These are phyloP conservation scores for Sordariomycetes sp. DNA, from an alignment of 2,329 filamentous ascomycete species.

Conservation along the genomic window DNA sequence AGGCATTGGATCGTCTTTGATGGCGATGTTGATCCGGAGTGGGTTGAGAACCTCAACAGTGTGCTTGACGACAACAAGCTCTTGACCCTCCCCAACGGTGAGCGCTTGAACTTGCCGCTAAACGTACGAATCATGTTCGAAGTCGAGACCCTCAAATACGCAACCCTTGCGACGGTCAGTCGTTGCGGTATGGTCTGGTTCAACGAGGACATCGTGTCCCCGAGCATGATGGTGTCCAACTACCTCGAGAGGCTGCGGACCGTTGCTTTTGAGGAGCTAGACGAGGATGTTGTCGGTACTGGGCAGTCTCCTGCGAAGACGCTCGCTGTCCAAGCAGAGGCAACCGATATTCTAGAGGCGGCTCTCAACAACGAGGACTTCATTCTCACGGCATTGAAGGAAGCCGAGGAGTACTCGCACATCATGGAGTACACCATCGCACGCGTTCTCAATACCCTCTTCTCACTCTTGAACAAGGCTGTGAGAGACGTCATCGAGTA, in stretches of 20 bases:
- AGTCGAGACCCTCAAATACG: slow-evolving; percentile 94
- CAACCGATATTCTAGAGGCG: slow-evolving; percentile 67
- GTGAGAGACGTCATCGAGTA: slow-evolving; percentile 92
- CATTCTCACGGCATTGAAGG: slow-evolving; percentile 63
- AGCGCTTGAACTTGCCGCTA: slow-evolving; percentile 84
- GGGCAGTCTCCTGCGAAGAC: slow-evolving; percentile 70
- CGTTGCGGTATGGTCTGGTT: slow-evolving; percentile 99
- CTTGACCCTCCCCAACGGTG: slow-evolving; percentile 91
- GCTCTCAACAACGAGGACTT: slow-evolving; percentile 73
- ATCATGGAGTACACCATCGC: slow-evolving; percentile 98
- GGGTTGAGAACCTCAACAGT: slow-evolving; percentile 99
- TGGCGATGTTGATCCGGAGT: slow-evolving; percentile 96
- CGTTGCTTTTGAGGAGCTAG: slow-evolving; percentile 84
- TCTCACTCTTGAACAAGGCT: slow-evolving; percentile 90
- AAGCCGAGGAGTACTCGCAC: slow-evolving; percentile 72
- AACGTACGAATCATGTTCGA: slow-evolving; percentile 99
- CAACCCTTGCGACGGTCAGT: slow-evolving; percentile 95
- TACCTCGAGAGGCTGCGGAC: slow-evolving; percentile 78
- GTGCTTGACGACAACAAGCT: slow-evolving; percentile 99
- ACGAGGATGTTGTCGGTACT: slow-evolving; percentile 76
- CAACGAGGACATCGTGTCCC: slow-evolving; percentile 91
- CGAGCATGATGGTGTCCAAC: slow-evolving; percentile 84
- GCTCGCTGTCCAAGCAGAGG: slow-evolving; percentile 65
- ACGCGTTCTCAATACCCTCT: slow-evolving; percentile 82
- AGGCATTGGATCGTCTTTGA: slow-evolving; percentile 99